A percentile compares a stretch with the other conserved stretches of the same genome.
Conservation (phyloP, 2,329 filamentous ascomycete genomes). For the Aspergillus fijiensis region DNA sequence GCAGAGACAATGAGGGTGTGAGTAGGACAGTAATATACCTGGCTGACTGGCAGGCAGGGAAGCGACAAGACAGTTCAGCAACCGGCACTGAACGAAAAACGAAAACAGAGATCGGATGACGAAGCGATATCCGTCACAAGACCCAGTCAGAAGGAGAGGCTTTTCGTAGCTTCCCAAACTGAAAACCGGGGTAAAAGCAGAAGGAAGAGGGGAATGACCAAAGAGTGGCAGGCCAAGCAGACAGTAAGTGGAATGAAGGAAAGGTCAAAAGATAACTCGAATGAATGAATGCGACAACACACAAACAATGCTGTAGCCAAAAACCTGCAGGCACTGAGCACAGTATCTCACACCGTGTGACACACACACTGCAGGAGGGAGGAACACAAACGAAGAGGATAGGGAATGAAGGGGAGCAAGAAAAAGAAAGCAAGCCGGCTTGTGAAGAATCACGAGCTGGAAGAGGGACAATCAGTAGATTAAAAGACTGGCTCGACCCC, state of each 20-base stretch:
- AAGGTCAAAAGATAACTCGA: conserved; percentile 7
- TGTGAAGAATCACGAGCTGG: neutral
- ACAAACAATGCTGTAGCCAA: neutral
- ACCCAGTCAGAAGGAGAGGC: conserved; percentile 9
- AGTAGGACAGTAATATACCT: conserved; percentile 14
- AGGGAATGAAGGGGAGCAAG: neutral
- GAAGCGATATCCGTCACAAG: conserved; percentile 15
- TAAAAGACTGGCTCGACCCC: neutral
- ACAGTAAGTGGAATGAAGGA: conserved; percentile 7
- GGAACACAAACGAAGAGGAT: neutral
- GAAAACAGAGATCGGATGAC: conserved; percentile 14
- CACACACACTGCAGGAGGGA: neutral
- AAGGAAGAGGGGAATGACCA: conserved; percentile 1
- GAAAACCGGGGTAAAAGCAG: conserved; percentile 11
- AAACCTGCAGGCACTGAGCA: neutral
- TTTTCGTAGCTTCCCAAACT: neutral
- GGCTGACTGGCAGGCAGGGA: neutral
- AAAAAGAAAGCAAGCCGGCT: neutral
- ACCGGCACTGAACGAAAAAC: conserved; percentile 25
- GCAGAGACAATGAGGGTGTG: conserved; percentile 25
- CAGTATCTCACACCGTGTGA: neutral
- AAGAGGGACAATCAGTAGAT: neutral
- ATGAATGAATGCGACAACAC: conserved; percentile 11
- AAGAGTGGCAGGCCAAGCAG: neutral
- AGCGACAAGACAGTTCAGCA: conserved; percentile 24